Percentiles rank a stretch among this genome's conserved stretches.
Evolutionary conservation across 1,284 basidiomycete species (phyloP).

Genomic region (Rhodotorula sp.): DNA sequence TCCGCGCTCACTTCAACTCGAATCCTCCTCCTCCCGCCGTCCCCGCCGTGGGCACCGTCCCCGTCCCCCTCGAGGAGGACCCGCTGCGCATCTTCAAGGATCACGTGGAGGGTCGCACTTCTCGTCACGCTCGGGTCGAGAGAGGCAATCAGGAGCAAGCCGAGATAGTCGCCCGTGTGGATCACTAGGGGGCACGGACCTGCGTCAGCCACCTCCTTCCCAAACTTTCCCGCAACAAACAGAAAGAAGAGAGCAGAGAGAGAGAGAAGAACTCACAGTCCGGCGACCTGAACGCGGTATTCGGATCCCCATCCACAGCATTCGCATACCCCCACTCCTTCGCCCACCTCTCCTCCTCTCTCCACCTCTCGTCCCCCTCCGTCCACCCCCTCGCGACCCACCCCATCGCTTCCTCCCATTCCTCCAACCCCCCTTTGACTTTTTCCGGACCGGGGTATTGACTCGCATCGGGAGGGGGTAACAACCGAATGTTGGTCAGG

Average conservation of each 20-base stretch:
- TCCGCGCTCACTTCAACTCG: constrained; percentile 38
- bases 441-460: constrained; percentile 32
- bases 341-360: constrained; percentile 38
- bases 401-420: constrained; percentile 39
- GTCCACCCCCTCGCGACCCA: constrained; percentile 15
- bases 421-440: background rate
- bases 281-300: constrained; percentile 41
- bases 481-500: constrained; percentile 40
- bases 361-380: constrained; percentile 28
- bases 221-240: constrained; percentile 12
- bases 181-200: constrained; percentile 8
- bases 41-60: too few relatives aligned
- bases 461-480: constrained; percentile 36
- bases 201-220: too few relatives aligned
- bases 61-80: constrained; percentile 3
- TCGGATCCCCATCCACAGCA: constrained; percentile 41
- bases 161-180: constrained; percentile 42
- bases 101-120: constrained; percentile 18
- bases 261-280: constrained; percentile 37
- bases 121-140: constrained; percentile 23
- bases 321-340: constrained; percentile 33
- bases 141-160: constrained; percentile 36
- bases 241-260: background rate
- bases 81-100: constrained; percentile 35
- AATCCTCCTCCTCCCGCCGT: too few relatives aligned